Conservation (phyloP, 805 yeast genomes). For the Danielozyma ontarioensis region DNA sequence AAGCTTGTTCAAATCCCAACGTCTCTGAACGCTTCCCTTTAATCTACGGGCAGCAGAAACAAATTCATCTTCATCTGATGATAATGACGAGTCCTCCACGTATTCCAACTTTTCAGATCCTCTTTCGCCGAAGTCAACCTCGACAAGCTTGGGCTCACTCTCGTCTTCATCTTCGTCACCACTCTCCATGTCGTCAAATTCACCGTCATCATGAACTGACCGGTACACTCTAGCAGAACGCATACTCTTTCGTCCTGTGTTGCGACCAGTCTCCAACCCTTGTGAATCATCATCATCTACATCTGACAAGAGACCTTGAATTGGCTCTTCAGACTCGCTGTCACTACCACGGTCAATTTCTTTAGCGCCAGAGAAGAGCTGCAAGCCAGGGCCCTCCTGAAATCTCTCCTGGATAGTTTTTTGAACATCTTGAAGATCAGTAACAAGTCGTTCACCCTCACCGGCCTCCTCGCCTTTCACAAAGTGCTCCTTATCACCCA, state of each 20-base stretch:
- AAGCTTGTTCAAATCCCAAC: slow-evolving; percentile 78
- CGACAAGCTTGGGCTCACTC: slow-evolving; percentile 38
- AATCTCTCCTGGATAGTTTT: slow-evolving; percentile 54
- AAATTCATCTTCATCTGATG: slow-evolving; percentile 38
- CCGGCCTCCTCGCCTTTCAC: slow-evolving; percentile 66
- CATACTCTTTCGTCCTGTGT: slow-evolving; percentile 60
- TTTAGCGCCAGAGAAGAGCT: slow-evolving; percentile 62
- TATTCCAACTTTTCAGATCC: slow-evolving; percentile 34
- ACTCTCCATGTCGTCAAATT: slow-evolving; percentile 37
- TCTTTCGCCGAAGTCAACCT: slow-evolving; percentile 45
- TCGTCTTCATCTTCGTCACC: slow-evolving; percentile 34
- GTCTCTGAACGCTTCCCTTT: slow-evolving; percentile 45
- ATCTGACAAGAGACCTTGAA: slow-evolving; percentile 23
- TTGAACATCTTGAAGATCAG: slow-evolving; percentile 69
- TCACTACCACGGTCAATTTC: slow-evolving; percentile 37
- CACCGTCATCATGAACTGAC: slow-evolving; percentile 44
- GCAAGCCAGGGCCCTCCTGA: slow-evolving; percentile 63
- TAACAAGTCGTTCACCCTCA: slow-evolving; percentile 81
- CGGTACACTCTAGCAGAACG: slow-evolving; percentile 57
- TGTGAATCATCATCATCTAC: slow-evolving; percentile 29
- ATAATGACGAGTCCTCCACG: slow-evolving; percentile 44
- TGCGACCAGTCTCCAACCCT: slow-evolving; percentile 23
- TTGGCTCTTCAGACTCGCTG: slow-evolving; percentile 34
- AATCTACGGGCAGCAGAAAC: slow-evolving; percentile 55
- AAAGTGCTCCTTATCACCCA: slow-evolving; percentile 54